A percentile compares a stretch with the other conserved stretches of the same genome.
Evolutionary conservation across 2,329 filamentous ascomycete species (phyloP).

Genomic region (Hirsutella rhossiliensis): DNA sequence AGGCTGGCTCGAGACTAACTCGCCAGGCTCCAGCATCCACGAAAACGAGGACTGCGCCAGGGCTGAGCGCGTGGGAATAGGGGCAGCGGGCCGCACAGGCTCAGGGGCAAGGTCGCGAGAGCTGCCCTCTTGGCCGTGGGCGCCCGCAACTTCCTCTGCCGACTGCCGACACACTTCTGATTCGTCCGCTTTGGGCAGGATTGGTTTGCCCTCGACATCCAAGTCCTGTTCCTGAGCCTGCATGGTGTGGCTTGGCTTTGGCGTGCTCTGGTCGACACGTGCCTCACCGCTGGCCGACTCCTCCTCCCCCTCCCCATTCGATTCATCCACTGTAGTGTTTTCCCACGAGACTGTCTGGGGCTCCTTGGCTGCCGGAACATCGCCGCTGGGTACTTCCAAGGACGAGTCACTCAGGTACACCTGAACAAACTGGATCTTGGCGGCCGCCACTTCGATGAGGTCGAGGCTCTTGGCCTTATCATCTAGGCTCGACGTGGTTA

Average conservation of each 20-base stretch:
- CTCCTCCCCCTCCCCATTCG: not conserved
- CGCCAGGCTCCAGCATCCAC: constrained; percentile 60
- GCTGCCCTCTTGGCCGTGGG: no score
- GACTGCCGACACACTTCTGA: not conserved
- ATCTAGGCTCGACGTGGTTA: constrained; percentile 37
- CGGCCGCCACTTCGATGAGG: constrained; percentile 44
- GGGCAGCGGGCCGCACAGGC: constrained; percentile 14
- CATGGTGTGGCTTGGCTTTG: not conserved
- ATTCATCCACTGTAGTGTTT: not conserved
- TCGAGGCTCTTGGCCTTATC: constrained; percentile 38
- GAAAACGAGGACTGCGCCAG: constrained; percentile 66
- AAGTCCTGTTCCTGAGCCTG: not conserved
- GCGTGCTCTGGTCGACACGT: no score
- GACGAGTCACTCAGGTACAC: constrained; percentile 47
- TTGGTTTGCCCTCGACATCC: not conserved
- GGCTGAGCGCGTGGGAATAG: constrained; percentile 50
- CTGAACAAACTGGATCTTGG: constrained; percentile 55
- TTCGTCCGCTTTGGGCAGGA: not conserved
- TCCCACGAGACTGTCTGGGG: not conserved
- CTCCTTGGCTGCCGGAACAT: not conserved
- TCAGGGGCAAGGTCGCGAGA: not conserved
- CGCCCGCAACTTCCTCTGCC: no score
- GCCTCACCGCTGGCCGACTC: no score
- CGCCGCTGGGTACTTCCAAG: constrained; percentile 29
- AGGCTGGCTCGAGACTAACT: constrained; percentile 15